phyloP scores from a whole-genome alignment of 2,329 filamentous ascomycete species.

The Massarina eburnea region DNA sequence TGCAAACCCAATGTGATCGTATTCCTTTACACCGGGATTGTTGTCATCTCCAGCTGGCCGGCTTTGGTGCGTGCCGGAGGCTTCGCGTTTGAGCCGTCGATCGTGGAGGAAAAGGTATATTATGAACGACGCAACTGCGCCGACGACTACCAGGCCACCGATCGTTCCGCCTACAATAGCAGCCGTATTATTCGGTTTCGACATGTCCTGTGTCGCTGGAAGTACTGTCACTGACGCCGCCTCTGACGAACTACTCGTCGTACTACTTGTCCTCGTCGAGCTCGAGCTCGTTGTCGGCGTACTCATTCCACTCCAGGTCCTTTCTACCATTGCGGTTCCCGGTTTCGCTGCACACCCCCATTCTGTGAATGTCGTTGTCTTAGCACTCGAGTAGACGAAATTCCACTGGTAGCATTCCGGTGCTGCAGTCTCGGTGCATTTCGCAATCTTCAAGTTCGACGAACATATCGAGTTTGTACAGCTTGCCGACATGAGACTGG shows the following conservation, averaged over 20 bases:
- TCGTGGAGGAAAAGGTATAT: slow-evolving; percentile 25
- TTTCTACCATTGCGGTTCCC: slow-evolving; percentile 21
- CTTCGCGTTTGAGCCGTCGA: slow-evolving; percentile 17
- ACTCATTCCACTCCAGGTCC: slow-evolving; percentile 8
- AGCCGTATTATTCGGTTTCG: slow-evolving; percentile 21
- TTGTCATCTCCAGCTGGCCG: slow-evolving; percentile 7
- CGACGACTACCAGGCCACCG: slow-evolving; percentile 29
- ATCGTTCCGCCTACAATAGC: slow-evolving; percentile 38
- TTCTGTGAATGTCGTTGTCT: slow-evolving; percentile 29
- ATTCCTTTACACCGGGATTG: slow-evolving; percentile 12
- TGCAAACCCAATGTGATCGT: slow-evolving; percentile 11
- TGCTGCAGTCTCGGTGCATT: slow-evolving; percentile 27
- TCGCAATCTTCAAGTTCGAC: slow-evolving; percentile 24
- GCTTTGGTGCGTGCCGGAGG: background rate
- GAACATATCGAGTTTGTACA: slow-evolving; percentile 31
- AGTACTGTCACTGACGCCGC: slow-evolving; percentile 2
- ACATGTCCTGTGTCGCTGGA: background rate
- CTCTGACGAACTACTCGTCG: slow-evolving; percentile 2
- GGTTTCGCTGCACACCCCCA: slow-evolving; percentile 28
- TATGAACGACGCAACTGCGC: slow-evolving; percentile 21
- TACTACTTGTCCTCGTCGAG: slow-evolving; percentile 5
- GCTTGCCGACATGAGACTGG: slow-evolving; percentile 21
- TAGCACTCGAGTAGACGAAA: slow-evolving; percentile 23
- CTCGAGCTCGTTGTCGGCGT: slow-evolving; percentile 6
- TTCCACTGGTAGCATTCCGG: slow-evolving; percentile 32